Conservation (phyloP, 202 grass and related monocot species). For the Carex sylvatica region DNA sequence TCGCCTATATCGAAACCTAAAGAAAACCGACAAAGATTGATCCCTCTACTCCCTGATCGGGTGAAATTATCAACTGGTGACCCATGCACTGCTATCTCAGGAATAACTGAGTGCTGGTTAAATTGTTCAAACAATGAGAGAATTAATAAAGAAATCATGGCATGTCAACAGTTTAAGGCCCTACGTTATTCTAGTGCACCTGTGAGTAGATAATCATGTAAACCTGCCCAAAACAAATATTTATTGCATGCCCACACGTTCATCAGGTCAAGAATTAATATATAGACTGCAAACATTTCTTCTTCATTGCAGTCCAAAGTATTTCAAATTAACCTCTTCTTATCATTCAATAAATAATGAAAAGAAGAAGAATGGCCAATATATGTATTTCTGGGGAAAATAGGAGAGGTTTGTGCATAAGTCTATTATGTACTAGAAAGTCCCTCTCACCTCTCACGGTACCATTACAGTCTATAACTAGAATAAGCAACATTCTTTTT, state of each 20-base stretch:
- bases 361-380: neutral
- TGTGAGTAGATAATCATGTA: conserved; percentile 14
- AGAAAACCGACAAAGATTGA: conserved; percentile 80
- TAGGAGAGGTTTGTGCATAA: neutral
- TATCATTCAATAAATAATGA: neutral
- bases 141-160: conserved; percentile 28
- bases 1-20: conserved; percentile 86
- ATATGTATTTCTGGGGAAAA: neutral
- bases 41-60: conserved; percentile 64
- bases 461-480: neutral
- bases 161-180: conserved; percentile 12
- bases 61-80: conserved; percentile 81
- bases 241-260: neutral
- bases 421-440: neutral
- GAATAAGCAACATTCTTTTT: neutral
- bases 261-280: neutral
- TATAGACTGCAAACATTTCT: neutral
- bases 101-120: conserved; percentile 75
- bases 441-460: neutral
- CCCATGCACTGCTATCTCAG: conserved; percentile 90
- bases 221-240: conserved; percentile 17
- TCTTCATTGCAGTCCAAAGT: neutral
- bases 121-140: conserved; percentile 38
- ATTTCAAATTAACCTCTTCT: neutral
- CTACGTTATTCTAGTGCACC: neutral